Evolutionary conservation across 192 early-diverging fungal genomes (phyloP).

Genomic region (Chytriomyces confervae): DNA sequence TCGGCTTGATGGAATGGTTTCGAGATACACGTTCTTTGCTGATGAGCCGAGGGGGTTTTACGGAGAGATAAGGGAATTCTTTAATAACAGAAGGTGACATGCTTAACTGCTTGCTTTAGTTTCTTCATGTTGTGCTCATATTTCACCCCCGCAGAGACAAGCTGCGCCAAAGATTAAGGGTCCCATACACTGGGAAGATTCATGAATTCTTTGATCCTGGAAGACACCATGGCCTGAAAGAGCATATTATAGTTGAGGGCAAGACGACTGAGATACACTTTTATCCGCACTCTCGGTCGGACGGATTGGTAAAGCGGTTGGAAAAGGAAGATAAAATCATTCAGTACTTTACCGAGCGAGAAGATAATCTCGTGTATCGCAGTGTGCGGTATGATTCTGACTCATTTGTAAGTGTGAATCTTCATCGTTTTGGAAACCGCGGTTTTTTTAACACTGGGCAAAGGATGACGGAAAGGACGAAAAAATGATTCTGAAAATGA

Average conservation of each 20-base stretch:
- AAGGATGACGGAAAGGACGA: constrained; percentile 26
- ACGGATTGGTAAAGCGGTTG: constrained; percentile 58
- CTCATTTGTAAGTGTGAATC: constrained; percentile 15
- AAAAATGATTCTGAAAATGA: constrained; percentile 57
- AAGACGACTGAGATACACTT: constrained; percentile 64
- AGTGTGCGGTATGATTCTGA: constrained; percentile 57
- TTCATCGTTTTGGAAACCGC: background rate
- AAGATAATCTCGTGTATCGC: constrained; percentile 58
- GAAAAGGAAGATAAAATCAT: constrained; percentile 52
- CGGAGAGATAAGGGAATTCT: constrained; percentile 58
- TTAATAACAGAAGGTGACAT: constrained; percentile 56
- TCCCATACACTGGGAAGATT: constrained; percentile 45
- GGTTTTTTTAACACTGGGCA: background rate
- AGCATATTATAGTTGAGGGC: constrained; percentile 59
- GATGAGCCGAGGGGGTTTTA: constrained; percentile 49
- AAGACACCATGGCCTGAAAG: constrained; percentile 57
- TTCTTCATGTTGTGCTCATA: constrained; percentile 13
- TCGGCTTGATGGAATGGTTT: constrained; percentile 63
- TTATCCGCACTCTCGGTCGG: constrained; percentile 56
- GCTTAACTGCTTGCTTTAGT: background rate
- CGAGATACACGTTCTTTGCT: constrained; percentile 56
- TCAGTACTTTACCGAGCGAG: constrained; percentile 58
- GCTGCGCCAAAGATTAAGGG: constrained; percentile 51
- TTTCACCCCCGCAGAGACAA: constrained; percentile 51
- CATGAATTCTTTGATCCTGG: constrained; percentile 65